These are phyloP conservation scores for Digitaria exilis DNA, from an alignment of 202 grass and related monocot genomes.

Conservation along the genomic window DNA sequence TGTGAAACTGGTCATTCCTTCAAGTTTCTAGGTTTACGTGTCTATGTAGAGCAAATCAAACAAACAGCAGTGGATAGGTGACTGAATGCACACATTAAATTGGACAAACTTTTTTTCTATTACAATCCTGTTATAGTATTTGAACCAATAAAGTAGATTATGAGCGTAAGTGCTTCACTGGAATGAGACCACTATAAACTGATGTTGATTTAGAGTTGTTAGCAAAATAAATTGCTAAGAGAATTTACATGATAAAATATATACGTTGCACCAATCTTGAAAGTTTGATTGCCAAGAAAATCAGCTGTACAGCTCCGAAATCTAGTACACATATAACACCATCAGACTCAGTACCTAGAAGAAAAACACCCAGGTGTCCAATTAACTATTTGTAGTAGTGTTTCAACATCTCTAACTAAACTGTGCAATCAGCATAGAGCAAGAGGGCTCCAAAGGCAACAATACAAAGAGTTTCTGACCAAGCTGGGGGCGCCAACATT, in stretches of 20 bases:
- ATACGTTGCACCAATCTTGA: neutral
- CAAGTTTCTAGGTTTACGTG: neutral
- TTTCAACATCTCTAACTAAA: neutral
- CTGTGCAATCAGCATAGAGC: neutral
- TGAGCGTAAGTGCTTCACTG: neutral
- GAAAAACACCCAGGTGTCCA: neutral
- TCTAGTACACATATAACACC: conserved; percentile 12
- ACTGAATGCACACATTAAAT: neutral
- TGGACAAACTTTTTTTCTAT: neutral
- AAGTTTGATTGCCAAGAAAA: neutral
- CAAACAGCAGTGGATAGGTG: neutral
- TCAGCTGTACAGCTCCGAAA: neutral
- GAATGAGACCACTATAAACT: neutral
- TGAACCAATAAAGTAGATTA: neutral
- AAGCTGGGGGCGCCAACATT: neutral
- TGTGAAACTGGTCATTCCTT: too few relatives aligned
- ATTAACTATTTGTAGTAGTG: conserved; percentile 2
- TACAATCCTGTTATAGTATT: neutral
- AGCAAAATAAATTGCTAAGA: neutral
- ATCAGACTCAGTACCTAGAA: neutral
- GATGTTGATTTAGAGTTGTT: conserved; percentile 18
- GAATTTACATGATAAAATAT: neutral
- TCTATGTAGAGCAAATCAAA: neutral
- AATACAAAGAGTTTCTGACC: conserved; percentile 13
- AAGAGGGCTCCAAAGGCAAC: conserved; percentile 23